Evolutionary conservation across 345 rosid species (phyloP), one percentile per base, ranked within the genome.

Genomic region (Sapria himalayana): DNA sequence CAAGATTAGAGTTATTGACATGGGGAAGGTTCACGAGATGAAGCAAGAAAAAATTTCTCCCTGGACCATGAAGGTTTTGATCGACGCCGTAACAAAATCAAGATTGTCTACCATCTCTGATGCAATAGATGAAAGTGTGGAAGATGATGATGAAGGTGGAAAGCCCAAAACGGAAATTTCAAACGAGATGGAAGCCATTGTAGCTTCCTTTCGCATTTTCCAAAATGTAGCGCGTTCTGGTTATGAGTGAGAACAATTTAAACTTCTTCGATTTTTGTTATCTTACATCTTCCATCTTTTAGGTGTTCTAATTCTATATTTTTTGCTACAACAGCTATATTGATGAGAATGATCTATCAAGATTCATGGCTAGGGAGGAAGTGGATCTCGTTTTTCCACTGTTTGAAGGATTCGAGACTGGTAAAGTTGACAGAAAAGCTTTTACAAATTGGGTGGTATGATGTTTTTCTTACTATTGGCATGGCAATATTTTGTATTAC

Each of bases 61-160:
- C 50, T 77, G 86, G 81, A 70, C 78, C 17, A 73, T 77, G 81
- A 70, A 63, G 64, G 81, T 69, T 11, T 59, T 77, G 47, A 48
- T 70, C 19, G 43, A 61, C 44, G 76, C 66, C 33, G 57, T 77
- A 5, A 60, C 54, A 1, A 66, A 68, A 31, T 64, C 81, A 0
- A 60, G 70, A 16, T 53, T 70, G 35, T 62, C 66, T n/a, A 63
- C 70, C 3, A 56, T 66, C 17, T 51, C 61, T 2, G 49, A 46
- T 33, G 3, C 58, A 11, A n/a, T n/a, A n/a, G 66, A 73, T n/a
- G 72, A 76, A 18, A 49, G 56, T 15, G 48, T 10, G 35, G n/a
- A n/a, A n/a, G 62, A 56, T 22, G 72, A 65, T 7, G 81, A 72
- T 27, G 75, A 67, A 15, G 37, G 46, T 5, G 62, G 53, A 59